Evolutionary conservation across 2,329 filamentous ascomycete species (phyloP), one percentile per base, ranked within the genome.

Genomic region (Bipolaris zeicola): DNA sequence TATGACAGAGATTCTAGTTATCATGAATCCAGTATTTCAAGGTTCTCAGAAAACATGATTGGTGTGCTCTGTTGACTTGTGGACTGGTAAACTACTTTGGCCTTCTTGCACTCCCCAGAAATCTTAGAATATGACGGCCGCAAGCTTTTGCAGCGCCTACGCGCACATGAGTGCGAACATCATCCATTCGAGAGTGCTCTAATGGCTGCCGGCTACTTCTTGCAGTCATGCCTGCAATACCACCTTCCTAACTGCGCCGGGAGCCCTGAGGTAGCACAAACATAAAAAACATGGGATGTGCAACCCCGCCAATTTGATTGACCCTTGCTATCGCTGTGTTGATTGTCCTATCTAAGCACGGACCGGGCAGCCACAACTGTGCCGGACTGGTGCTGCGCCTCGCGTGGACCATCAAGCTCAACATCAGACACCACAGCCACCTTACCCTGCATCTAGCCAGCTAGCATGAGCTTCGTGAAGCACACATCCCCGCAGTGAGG

Each of bases 401-500:
- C 58, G 44, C 48, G 31, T 36, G 47, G 46, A 39, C 24, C 31
- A 52, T 49, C 53, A 22, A 28, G 45, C 55, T 55, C 52, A 64
- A 57, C 63, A 54, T 42, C 62, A 46, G 50, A 57, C 53, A 52
- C 59, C 66, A 67, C 65, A 64, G 64, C 65, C 66, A 69, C 67
- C 46, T 47, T 53, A 49, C 60, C 63, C 62, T 65, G 63, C 67
- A 66, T 51, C 60, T 37, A 42, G 59, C 58, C 65, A 66, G 62
- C 63, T 64, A 57, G 49, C 52, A 65, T 64, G 60, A 61, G 52
- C 69, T 57, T 57, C 60, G 55, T 55, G 54, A 62, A 62, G 47
- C 41, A 56, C 36, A 57, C 61, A 62, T 62, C 58, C 64, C 65
- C 63, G 64, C 66, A 60, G 66, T 73, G 66, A 69, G 63, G 70